Percentiles rank a stretch among this genome's conserved stretches.
phyloP scores from a whole-genome alignment of 306 rosid species.

The Nissolia schottii region DNA sequence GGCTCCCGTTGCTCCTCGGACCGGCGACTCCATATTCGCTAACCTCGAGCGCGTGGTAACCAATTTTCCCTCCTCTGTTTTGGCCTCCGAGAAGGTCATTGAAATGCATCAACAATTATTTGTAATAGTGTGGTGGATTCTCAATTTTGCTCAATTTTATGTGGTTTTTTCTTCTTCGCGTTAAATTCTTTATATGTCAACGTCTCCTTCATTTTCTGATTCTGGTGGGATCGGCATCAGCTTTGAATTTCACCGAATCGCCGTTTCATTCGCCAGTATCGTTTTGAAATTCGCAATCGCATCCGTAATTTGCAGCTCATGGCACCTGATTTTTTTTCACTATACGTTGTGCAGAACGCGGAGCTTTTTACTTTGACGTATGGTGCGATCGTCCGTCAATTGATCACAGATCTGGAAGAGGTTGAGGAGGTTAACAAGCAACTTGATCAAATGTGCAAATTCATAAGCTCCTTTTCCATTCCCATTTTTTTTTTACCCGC shows the following conservation, averaged over 20 bases:
- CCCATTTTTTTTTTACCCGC: neutral
- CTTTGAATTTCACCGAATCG: neutral
- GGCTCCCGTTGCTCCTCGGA: constrained; percentile 88
- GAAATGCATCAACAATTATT: neutral
- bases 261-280: neutral
- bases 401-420: constrained; percentile 98
- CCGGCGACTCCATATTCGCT: constrained; percentile 93
- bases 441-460: constrained; percentile 82
- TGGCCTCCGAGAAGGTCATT: neutral
- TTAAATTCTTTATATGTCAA: neutral
- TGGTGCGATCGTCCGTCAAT: constrained; percentile 93
- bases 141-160: neutral
- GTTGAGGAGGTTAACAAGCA: constrained; percentile 98
- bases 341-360: constrained; percentile 59
- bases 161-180: neutral
- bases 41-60: constrained; percentile 88
- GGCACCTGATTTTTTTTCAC: neutral
- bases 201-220: neutral
- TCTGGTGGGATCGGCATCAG: neutral
- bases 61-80: neutral
- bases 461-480: neutral
- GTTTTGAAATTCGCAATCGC: neutral
- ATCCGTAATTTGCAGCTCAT: neutral
- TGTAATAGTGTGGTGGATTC: neutral
- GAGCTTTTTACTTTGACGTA: constrained; percentile 94